These are phyloP conservation scores for Silene uniflora DNA, from an alignment of 148 eudicot species.

Conservation along the genomic window DNA sequence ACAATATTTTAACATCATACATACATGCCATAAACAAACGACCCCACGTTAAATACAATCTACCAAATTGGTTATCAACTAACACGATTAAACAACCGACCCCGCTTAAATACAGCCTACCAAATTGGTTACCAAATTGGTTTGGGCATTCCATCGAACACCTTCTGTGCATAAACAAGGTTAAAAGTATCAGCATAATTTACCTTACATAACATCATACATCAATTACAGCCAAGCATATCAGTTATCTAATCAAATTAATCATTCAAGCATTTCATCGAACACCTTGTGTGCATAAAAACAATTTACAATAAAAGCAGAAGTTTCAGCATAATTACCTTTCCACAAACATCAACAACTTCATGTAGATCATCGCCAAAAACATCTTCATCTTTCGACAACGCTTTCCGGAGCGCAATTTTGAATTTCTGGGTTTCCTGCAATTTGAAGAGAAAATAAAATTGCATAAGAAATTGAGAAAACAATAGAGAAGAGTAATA, in stretches of 20 bases:
- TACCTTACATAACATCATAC: constrained; percentile 14
- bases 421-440: constrained; percentile 54
- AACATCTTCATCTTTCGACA: constrained; percentile 31
- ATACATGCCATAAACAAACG: no score
- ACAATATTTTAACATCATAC: constrained; percentile 5
- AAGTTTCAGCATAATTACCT: constrained; percentile 32
- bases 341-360: constrained; percentile 38
- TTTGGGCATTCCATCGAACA: no score
- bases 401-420: constrained; percentile 37
- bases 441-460: constrained; percentile 1
- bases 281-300: constrained; percentile 26
- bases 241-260: not conserved
- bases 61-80: no score
- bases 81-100: no score
- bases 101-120: no score
- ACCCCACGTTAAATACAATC: no score
- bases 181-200: no score
- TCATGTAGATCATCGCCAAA: constrained; percentile 40
- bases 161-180: no score
- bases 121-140: no score
- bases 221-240: not conserved
- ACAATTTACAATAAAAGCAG: not conserved
- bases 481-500: not conserved
- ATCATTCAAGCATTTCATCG: constrained; percentile 28
- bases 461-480: not conserved